These are phyloP conservation scores for Phytophthora sansomeana DNA, from an alignment of 352 stramenopile genomes.

Conservation along the genomic window DNA sequence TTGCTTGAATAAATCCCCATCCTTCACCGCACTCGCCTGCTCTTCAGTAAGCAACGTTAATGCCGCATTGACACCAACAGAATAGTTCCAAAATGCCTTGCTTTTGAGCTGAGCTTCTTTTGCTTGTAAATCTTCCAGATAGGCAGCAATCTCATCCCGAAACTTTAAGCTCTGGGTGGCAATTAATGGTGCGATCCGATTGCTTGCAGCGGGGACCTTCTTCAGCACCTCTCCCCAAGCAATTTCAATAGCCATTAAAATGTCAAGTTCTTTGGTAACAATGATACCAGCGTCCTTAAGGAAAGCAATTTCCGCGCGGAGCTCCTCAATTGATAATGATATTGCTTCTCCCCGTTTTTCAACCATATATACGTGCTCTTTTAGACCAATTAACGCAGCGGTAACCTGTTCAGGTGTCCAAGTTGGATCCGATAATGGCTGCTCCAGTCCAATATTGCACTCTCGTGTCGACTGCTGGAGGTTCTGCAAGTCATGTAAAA, in stretches of 20 bases:
- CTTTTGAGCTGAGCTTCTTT: constrained; percentile 62
- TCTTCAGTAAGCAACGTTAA: constrained; percentile 57
- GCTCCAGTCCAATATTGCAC: constrained; percentile 77
- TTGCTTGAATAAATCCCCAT: constrained; percentile 48
- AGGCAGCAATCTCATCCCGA: constrained; percentile 80
- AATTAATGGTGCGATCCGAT: constrained; percentile 73
- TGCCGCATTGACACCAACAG: constrained; percentile 49
- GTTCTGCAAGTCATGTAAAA: constrained; percentile 68
- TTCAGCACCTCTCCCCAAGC: constrained; percentile 72
- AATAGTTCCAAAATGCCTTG: constrained; percentile 74
- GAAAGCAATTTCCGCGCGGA: constrained; percentile 72
- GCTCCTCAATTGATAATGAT: constrained; percentile 67
- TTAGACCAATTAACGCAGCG: constrained; percentile 70
- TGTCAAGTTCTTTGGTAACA: constrained; percentile 64
- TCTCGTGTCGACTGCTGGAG: constrained; percentile 71
- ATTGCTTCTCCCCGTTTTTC: constrained; percentile 79
- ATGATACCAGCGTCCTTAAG: constrained; percentile 66
- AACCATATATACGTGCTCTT: constrained; percentile 82
- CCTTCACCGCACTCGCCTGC: constrained; percentile 40
- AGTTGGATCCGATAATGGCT: constrained; percentile 61
- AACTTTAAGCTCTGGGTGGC: constrained; percentile 68
- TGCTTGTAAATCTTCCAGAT: constrained; percentile 78
- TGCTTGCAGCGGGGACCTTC: constrained; percentile 71
- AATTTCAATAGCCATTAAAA: constrained; percentile 56
- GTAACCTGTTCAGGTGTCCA: constrained; percentile 74